phyloP scores from a whole-genome alignment of 306 rosid species.

The Sicyos edulis region DNA sequence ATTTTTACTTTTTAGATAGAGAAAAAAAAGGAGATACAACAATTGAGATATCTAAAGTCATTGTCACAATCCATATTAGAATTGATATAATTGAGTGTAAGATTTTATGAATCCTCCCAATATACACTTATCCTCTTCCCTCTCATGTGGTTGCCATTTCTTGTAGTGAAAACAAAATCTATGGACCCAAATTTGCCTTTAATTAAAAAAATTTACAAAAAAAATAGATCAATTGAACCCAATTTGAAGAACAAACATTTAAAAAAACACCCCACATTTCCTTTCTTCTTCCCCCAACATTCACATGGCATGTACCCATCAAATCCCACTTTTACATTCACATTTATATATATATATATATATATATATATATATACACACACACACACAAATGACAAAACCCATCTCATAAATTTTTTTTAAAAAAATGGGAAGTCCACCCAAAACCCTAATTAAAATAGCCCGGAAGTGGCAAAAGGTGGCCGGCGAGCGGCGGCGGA shows the following conservation, averaged over 20 bases:
- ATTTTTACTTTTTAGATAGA: background rate
- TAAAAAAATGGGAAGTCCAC: slow-evolving; percentile 5
- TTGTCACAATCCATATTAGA: slow-evolving; percentile 3
- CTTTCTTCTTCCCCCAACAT: slow-evolving; percentile 13
- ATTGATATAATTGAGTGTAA: background rate
- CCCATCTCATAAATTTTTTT: background rate
- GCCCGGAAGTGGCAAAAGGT: slow-evolving; percentile 12
- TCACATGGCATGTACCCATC: slow-evolving; percentile 15
- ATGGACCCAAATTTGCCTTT: slow-evolving; percentile 18
- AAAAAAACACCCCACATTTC: slow-evolving; percentile 11
- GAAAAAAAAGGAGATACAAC: background rate
- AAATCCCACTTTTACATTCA: background rate
- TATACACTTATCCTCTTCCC: slow-evolving; percentile 5
- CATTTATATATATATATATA: background rate
- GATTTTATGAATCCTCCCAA: background rate
- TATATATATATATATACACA: no score
- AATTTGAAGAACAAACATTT: background rate
- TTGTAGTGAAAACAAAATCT: slow-evolving; percentile 17
- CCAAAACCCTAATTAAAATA: background rate
- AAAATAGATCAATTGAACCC: background rate
- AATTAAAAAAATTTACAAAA: background rate
- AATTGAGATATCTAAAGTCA: background rate
- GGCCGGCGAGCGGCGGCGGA: background rate
- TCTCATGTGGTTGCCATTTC: slow-evolving; percentile 12
- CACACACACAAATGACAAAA: no score